Conservation (phyloP, 805 yeast species). For the Cyberlindnera saturnus region DNA sequence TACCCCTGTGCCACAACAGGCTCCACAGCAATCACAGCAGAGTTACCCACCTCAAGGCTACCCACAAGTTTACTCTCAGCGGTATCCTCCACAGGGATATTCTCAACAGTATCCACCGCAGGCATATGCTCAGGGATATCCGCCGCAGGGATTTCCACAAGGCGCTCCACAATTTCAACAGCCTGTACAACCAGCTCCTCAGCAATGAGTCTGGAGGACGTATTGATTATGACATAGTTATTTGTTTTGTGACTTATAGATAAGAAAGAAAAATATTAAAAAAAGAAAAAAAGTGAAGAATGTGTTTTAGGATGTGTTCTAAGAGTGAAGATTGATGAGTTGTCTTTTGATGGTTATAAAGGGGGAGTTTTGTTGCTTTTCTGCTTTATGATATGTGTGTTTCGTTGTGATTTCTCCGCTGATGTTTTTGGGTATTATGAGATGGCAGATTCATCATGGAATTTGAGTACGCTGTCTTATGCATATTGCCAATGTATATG, state of each 20-base stretch:
- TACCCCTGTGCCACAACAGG: conserved; percentile 3
- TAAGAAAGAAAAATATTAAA: too few relatives aligned
- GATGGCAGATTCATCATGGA: too few relatives aligned
- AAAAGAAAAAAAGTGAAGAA: neutral
- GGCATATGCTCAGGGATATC: conserved; percentile 13
- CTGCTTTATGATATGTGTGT: neutral
- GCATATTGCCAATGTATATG: too few relatives aligned
- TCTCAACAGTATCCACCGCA: conserved; percentile 13
- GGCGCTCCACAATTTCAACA: conserved; percentile 15
- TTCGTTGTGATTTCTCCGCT: neutral
- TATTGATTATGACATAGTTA: too few relatives aligned
- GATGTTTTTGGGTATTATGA: too few relatives aligned
- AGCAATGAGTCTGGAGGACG: too few relatives aligned
- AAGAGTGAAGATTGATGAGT: conserved; percentile 1
- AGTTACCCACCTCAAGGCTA: conserved; percentile 9
- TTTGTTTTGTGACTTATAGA: too few relatives aligned
- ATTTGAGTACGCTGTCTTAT: too few relatives aligned
- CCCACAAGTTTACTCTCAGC: conserved; percentile 7
- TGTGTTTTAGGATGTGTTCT: neutral
- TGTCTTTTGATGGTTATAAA: conserved; percentile 1
- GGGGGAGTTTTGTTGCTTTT: neutral
- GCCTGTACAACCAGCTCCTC: neutral
- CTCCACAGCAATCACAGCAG: conserved; percentile 20
- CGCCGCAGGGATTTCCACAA: conserved; percentile 10
- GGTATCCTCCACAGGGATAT: conserved; percentile 12